Percentiles rank a stretch among this genome's conserved stretches.
Conservation (phyloP, 306 rosid genomes). For the Begonia peltatifolia region DNA sequence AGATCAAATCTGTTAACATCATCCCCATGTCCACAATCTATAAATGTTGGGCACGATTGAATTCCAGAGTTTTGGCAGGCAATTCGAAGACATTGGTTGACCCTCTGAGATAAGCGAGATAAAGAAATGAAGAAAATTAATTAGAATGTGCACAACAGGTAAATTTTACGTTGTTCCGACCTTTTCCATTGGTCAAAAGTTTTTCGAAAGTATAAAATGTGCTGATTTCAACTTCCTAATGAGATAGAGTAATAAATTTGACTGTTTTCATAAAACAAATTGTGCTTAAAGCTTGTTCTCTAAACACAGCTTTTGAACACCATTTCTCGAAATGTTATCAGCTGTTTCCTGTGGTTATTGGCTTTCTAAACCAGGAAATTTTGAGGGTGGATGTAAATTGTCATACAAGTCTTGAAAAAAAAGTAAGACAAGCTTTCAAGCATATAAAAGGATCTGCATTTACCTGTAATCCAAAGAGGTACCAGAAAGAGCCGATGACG, state of each 20-base stretch:
- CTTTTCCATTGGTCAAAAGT: background rate
- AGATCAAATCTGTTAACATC: background rate
- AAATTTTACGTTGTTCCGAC: too few relatives aligned
- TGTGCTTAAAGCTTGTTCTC: too few relatives aligned
- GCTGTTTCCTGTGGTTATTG: too few relatives aligned
- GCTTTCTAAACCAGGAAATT: too few relatives aligned
- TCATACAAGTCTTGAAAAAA: too few relatives aligned
- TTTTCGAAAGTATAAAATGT: too few relatives aligned
- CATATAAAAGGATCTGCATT: background rate
- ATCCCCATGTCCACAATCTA: conserved; percentile 56
- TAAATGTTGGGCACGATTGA: conserved; percentile 11
- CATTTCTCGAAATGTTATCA: too few relatives aligned
- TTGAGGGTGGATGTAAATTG: too few relatives aligned
- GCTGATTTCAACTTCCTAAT: too few relatives aligned
- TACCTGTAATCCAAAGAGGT: conserved; percentile 78
- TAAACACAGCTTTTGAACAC: too few relatives aligned
- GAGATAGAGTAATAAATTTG: too few relatives aligned
- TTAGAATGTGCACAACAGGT: background rate
- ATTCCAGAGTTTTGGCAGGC: conserved; percentile 22
- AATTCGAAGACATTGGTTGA: conserved; percentile 61
- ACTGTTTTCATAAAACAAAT: too few relatives aligned
- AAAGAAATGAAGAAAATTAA: conserved; percentile 1
- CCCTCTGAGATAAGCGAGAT: conserved; percentile 33
- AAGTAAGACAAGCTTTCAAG: background rate
- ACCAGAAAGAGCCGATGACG: conserved; percentile 74